Evolutionary conservation across 371 early-diverging fungal species (phyloP).

Genomic region (Mortierella sp.): DNA sequence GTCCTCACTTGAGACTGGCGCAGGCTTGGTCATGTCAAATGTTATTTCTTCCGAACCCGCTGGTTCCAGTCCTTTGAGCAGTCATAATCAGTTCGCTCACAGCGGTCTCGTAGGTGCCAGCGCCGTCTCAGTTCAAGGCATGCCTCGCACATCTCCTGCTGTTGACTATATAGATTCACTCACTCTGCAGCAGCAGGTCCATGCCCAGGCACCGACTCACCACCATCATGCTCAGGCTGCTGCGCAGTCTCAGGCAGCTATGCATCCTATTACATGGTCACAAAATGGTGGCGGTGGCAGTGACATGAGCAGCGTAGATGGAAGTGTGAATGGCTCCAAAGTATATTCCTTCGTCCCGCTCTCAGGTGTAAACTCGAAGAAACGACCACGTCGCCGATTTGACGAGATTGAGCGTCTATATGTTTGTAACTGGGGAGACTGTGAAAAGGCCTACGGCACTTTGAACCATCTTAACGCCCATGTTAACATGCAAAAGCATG

Average conservation of each 20-base stretch:
- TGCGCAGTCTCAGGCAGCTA: constrained; percentile 11
- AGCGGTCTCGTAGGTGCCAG: constrained; percentile 28
- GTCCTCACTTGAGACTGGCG: constrained; percentile 30
- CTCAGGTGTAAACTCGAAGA: constrained; percentile 74
- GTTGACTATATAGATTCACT: constrained; percentile 38
- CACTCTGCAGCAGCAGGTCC: constrained; percentile 22
- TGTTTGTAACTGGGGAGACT: constrained; percentile 72
- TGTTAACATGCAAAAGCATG: constrained; percentile 80
- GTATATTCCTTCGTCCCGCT: constrained; percentile 76
- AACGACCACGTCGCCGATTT: constrained; percentile 76
- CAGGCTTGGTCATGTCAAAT: constrained; percentile 32
- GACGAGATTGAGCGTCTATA: constrained; percentile 81
- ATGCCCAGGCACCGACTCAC: background rate
- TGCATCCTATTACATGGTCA: constrained; percentile 26
- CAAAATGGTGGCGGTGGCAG: constrained; percentile 21
- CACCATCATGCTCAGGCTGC: constrained; percentile 22
- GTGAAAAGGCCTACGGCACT: constrained; percentile 79
- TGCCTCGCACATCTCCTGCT: constrained; percentile 20
- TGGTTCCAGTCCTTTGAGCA: constrained; percentile 30
- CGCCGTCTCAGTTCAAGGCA: constrained; percentile 25
- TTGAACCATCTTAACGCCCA: constrained; percentile 82
- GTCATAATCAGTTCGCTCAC: constrained; percentile 28
- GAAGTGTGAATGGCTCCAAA: constrained; percentile 53
- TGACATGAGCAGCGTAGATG: constrained; percentile 31
- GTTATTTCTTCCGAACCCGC: constrained; percentile 29